A percentile compares a stretch with the other conserved stretches of the same genome.
Conservation (phyloP, 2,329 filamentous ascomycete species). For the Paecilomyces sp. region DNA sequence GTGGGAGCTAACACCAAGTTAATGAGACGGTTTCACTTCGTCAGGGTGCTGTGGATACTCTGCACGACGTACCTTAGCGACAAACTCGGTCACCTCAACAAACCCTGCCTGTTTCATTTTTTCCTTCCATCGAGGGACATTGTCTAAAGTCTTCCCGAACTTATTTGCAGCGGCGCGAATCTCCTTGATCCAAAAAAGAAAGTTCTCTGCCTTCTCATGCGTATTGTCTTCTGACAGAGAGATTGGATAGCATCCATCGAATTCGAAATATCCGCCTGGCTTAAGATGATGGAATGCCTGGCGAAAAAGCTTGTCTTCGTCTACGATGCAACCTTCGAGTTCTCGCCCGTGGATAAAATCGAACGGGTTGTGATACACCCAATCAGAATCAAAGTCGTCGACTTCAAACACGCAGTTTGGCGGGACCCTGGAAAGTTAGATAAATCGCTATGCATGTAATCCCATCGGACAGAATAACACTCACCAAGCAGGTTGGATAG, state of each 20-base stretch:
- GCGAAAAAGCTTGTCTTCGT: constrained; percentile 10
- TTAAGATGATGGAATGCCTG: constrained; percentile 22
- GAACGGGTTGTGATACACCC: constrained; percentile 14
- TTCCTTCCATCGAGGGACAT: constrained; percentile 12
- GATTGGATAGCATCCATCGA: constrained; percentile 24
- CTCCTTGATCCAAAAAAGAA: constrained; percentile 18
- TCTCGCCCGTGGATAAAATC: constrained; percentile 19
- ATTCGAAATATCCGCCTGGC: constrained; percentile 42
- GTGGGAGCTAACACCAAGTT: not conserved
- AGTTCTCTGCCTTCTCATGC: constrained; percentile 14
- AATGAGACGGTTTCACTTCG: no score
- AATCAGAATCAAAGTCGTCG: constrained; percentile 18
- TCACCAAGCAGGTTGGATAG: constrained; percentile 15
- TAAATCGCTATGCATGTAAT: not conserved
- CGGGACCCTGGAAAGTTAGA: constrained; percentile 11
- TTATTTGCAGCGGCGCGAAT: constrained; percentile 21
- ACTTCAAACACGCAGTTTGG: constrained; percentile 18
- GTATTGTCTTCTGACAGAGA: constrained; percentile 24
- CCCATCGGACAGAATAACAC: not conserved
- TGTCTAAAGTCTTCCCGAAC: constrained; percentile 20
- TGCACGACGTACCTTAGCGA: constrained; percentile 6
- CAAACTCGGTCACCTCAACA: constrained; percentile 10
- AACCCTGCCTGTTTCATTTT: constrained; percentile 5
- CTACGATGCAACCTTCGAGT: constrained; percentile 13
- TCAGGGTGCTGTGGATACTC: no score